Base-by-base conservation (phyloP, 1,284 basidiomycete species). In the Ganoderma multipileum region DNA sequence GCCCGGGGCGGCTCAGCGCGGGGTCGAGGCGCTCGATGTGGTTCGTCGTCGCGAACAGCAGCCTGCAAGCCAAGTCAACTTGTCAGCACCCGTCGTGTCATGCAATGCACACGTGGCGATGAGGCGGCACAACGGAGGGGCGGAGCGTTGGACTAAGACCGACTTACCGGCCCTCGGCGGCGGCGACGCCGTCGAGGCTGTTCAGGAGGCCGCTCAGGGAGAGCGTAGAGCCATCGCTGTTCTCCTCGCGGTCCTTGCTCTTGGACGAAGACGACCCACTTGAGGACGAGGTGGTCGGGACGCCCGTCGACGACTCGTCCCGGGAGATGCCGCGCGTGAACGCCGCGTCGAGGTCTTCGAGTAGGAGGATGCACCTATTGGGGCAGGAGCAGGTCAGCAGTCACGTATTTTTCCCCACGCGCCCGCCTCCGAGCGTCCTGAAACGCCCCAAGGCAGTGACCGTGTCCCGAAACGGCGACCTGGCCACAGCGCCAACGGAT, bases 331-430 rank as follows among this genome's bases (percentile, higher is more conserved):
- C 91, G 59, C 92, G 91, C 71, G 93, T 95, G 82, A 95, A 95
- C 41, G 93, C 93, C 68, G 93, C 93, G 78, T 95, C 93, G 74
- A 95, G 84, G 84, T 95, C 94, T 82, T 96, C 95, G 78, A 96
- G 86, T 79, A 96, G 88, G 74, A 96, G 84, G 71, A 96, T 95
- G 84, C 92, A 94, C 83, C 92, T 92, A 66, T 71, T 41, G 54
- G 72, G 72, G 70, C 63, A 71, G 67, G 62, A 73, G 61, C 71
- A 73, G 63, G 72, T 71, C 65, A 73, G 61, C 30, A 33, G 68
- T 58, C 67, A 71, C 47, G 54, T 61, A 66, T 67, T 59, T 4
- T n/a, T 55, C 23, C 16, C 20, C 16, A 33, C 30, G 30, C 52
- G 23, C 30, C 55, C 33, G 8, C 33, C 33, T 33, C 33, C 3